A percentile compares a stretch with the other conserved stretches of the same genome.
phyloP scores from a whole-genome alignment of 2,329 filamentous ascomycete genomes.

The Pseudomassariella vexata region DNA sequence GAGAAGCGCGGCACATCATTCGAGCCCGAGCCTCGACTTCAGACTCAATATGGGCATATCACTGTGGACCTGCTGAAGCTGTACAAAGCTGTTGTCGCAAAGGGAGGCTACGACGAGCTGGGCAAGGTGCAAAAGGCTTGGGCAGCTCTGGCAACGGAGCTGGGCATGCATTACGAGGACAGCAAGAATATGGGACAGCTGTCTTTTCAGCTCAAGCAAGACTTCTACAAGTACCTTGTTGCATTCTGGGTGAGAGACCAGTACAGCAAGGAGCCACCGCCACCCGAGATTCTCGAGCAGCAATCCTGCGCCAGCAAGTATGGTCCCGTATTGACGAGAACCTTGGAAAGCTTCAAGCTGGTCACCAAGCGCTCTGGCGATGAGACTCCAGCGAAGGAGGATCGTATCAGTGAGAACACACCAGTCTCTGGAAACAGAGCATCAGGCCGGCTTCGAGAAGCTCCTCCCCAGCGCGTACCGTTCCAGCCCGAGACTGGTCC shows the following conservation, averaged over 20 bases:
- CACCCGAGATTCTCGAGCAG: conserved; percentile 81
- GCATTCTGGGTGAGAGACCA: conserved; percentile 80
- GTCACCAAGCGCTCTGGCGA: conserved; percentile 50
- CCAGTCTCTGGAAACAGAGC: conserved; percentile 49
- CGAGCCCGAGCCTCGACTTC: conserved; percentile 60
- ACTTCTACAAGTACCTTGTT: conserved; percentile 84
- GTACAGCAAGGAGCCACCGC: conserved; percentile 75
- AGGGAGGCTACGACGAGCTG: conserved; percentile 82
- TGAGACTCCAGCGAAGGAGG: conserved; percentile 55
- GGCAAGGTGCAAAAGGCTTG: conserved; percentile 80
- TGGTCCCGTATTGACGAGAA: conserved; percentile 71
- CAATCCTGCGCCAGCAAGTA: conserved; percentile 73
- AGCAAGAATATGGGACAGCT: conserved; percentile 60
- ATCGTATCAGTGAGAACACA: conserved; percentile 46
- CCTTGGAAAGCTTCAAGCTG: conserved; percentile 66
- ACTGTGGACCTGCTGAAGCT: conserved; percentile 73
- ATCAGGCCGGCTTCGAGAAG: conserved; percentile 66
- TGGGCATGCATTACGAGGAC: conserved; percentile 69
- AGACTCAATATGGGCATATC: conserved; percentile 66
- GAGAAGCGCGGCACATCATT: conserved; percentile 72
- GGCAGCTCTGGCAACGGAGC: conserved; percentile 71
- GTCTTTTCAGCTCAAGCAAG: conserved; percentile 79
- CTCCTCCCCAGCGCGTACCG: conserved; percentile 77
- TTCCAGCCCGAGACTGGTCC: conserved; percentile 76
- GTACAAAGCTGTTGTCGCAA: conserved; percentile 69